These are phyloP conservation scores for Noccaea bulbosa DNA, from an alignment of 345 rosid genomes.

Conservation along the genomic window DNA sequence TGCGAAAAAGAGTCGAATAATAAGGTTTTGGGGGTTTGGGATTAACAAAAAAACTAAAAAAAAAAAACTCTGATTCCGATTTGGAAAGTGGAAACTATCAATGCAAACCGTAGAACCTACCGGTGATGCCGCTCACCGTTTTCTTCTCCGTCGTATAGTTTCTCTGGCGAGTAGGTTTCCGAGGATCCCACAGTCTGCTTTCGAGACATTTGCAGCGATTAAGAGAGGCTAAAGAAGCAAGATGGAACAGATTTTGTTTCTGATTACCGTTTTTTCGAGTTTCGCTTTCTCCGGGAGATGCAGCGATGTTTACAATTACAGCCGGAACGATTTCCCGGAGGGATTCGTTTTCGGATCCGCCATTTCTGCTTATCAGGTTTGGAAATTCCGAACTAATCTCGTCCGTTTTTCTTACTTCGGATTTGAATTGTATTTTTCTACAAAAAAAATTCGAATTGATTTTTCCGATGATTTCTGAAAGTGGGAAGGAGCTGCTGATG, in stretches of 20 bases:
- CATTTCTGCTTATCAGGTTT: conserved; percentile 61
- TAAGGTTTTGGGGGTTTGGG: too few relatives aligned
- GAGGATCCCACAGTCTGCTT: too few relatives aligned
- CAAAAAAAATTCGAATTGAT: not conserved
- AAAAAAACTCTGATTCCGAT: too few relatives aligned
- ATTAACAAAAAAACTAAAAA: too few relatives aligned
- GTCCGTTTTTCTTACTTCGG: not conserved
- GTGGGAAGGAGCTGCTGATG: conserved; percentile 60
- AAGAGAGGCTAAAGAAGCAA: not conserved
- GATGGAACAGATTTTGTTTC: not conserved
- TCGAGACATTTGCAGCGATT: too few relatives aligned
- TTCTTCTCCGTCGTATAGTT: too few relatives aligned
- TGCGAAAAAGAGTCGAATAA: too few relatives aligned
- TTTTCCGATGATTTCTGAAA: not conserved
- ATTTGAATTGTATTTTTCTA: too few relatives aligned
- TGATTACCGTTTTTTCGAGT: not conserved
- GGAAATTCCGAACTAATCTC: not conserved
- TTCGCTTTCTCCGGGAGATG: not conserved
- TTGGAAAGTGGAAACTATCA: too few relatives aligned
- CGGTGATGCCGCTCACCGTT: too few relatives aligned
- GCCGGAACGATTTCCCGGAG: conserved; percentile 55
- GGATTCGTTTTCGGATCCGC: conserved; percentile 59
- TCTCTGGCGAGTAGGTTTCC: too few relatives aligned
- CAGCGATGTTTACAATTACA: conserved; percentile 46
- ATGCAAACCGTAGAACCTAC: too few relatives aligned